Base-by-base conservation (phyloP, 169 alveolate genomes). In the Perkinsus olseni region DNA sequence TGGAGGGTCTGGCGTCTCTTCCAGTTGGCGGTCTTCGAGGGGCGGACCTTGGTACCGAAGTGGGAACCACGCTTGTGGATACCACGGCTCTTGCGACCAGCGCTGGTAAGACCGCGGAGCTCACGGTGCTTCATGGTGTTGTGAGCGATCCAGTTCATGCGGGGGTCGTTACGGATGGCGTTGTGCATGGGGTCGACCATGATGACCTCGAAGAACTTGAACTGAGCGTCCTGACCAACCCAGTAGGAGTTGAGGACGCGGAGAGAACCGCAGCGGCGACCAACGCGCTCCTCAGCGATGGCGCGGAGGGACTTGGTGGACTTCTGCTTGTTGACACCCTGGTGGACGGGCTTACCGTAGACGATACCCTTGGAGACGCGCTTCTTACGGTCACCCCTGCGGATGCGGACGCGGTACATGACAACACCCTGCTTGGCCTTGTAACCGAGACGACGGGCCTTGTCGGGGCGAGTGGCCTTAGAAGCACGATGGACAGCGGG, bases 321-420 rank as follows among this genome's bases (percentile, higher is more conserved):
- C 98, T 99, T 99, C 95, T 97, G 98, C 97, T 99, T 98, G 96
- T 97, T 98, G 94, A 98, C 96, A 98, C 98, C 99, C 95, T 98
- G 99, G 95, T 98, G 98, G 96, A 97, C 96, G 93, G 99, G 99
- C 96, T 99, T 99, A 74, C 99, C 99, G 97, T 99, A 98, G 62
- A 99, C 99, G 92, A 98, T 98, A 94, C 99, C 99, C 97, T 99
- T 99, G 94, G 99, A 96, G 91, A 98, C 99, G 92, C 45, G 91
- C 97, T 97, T 98, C 98, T 99, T 99, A 96, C 99, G 99, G 95
- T 99, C 99, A 74, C 99, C 99, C 95, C 99, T 98, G 96, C 99
- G 97, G 94, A 99, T 99, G 94, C 99, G 98, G 91, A 99, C 99
- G 94, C 99, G 98, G 97, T 98, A 99, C 95, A 99, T 96, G 91